Percentiles rank a stretch among this genome's conserved stretches.
Conservation (phyloP, 2,329 filamentous ascomycete genomes). For the Penicillium sp. region DNA sequence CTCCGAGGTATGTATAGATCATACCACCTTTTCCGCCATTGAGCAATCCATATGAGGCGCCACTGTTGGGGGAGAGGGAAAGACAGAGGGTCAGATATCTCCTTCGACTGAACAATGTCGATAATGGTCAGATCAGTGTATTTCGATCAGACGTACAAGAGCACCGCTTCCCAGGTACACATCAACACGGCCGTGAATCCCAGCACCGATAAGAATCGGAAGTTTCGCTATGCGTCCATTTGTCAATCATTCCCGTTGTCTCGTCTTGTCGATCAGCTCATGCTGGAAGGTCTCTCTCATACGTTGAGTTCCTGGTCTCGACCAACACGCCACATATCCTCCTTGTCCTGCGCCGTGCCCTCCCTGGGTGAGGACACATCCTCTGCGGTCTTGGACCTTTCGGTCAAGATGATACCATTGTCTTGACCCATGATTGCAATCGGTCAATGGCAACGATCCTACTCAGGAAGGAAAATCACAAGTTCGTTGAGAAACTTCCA, state of each 20-base stretch:
- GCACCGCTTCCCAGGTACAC: constrained; percentile 30
- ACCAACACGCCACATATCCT: constrained; percentile 32
- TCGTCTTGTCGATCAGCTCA: no score
- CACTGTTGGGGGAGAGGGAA: neutral
- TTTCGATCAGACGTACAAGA: neutral
- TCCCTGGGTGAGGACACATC: constrained; percentile 1
- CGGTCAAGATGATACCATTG: constrained; percentile 12
- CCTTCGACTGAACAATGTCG: no score
- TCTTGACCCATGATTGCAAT: constrained; percentile 1
- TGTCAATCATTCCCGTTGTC: neutral
- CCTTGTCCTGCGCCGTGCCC: constrained; percentile 26
- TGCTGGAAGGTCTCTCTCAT: neutral
- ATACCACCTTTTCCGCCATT: constrained; percentile 36
- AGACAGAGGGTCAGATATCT: neutral
- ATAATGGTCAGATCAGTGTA: neutral
- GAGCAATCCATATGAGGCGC: constrained; percentile 20
- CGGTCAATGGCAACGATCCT: neutral
- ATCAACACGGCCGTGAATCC: constrained; percentile 31
- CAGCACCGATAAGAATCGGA: constrained; percentile 30
- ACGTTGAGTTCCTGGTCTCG: constrained; percentile 30
- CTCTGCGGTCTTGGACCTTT: constrained; percentile 15
- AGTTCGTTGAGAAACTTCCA: no score
- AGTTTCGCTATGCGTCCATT: constrained; percentile 24
- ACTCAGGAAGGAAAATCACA: no score
- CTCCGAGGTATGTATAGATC: constrained; percentile 34